These are phyloP conservation scores for Boletellus emodensis DNA, from an alignment of 768 basidiomycete genomes.

Conservation along the genomic window DNA sequence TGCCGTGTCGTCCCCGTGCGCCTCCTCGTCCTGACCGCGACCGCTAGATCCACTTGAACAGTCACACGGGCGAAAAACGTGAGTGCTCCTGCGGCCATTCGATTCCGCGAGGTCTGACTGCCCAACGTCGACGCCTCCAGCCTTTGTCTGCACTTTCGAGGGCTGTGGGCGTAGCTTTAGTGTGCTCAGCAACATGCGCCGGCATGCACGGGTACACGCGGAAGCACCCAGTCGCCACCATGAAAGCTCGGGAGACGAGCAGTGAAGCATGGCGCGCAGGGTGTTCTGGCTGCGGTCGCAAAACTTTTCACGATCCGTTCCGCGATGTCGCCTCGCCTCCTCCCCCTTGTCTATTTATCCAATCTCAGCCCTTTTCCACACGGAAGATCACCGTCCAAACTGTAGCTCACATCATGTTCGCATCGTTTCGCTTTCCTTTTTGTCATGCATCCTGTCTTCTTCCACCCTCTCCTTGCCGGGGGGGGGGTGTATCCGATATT, in stretches of 20 bases:
- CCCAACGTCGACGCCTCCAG: slow-evolving; percentile 33
- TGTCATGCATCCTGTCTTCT: slow-evolving; percentile 4
- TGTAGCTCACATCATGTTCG: slow-evolving; percentile 8
- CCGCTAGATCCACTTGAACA: slow-evolving; percentile 73
- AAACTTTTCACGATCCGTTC: slow-evolving; percentile 9
- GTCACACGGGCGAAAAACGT: slow-evolving; percentile 86
- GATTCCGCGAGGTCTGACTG: slow-evolving; percentile 14
- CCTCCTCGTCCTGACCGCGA: slow-evolving; percentile 5
- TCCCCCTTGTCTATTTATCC: slow-evolving; percentile 6
- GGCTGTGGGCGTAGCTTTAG: slow-evolving; percentile 80
- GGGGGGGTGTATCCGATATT: slow-evolving; percentile 21
- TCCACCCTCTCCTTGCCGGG: not conserved
- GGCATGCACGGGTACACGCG: slow-evolving; percentile 73
- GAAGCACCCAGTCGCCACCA: slow-evolving; percentile 31
- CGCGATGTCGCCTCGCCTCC: slow-evolving; percentile 3
- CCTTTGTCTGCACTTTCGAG: slow-evolving; percentile 70
- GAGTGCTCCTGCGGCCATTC: slow-evolving; percentile 28
- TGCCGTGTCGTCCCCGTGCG: not conserved
- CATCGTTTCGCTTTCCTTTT: not conserved
- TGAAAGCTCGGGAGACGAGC: slow-evolving; percentile 44
- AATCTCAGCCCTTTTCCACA: not conserved
- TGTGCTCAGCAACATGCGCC: slow-evolving; percentile 85
- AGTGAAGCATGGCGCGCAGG: slow-evolving; percentile 26
- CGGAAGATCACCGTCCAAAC: not conserved
- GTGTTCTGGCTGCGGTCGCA: slow-evolving; percentile 4